Evolutionary conservation across 2,329 filamentous ascomycete genomes (phyloP).

Genomic region (Fusarium nisikadoi): DNA sequence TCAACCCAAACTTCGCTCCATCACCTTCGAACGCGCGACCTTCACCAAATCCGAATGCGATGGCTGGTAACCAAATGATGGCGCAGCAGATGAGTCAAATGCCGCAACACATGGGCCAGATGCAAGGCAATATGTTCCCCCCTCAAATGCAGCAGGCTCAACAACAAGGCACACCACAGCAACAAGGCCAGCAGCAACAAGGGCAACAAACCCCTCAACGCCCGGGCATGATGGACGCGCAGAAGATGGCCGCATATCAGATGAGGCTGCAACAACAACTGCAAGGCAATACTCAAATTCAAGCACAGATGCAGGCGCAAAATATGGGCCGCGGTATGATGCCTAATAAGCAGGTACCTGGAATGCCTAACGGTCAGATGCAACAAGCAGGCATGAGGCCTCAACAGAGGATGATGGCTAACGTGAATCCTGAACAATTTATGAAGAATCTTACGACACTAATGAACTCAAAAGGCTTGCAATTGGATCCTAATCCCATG

Average conservation of each 20-base stretch:
- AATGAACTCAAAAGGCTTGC: slow-evolving; percentile 78
- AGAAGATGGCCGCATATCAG: slow-evolving; percentile 81
- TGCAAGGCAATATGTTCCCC: slow-evolving; percentile 55
- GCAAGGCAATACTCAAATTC: slow-evolving; percentile 64
- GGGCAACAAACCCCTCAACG: slow-evolving; percentile 46
- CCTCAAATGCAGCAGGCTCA: slow-evolving; percentile 60
- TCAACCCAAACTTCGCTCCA: slow-evolving; percentile 68
- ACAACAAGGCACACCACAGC: slow-evolving; percentile 55
- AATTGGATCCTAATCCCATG: slow-evolving; percentile 78
- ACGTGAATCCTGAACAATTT: slow-evolving; percentile 73
- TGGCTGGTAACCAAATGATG: slow-evolving; percentile 65
- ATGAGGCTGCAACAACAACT: slow-evolving; percentile 85
- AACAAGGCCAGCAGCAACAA: slow-evolving; percentile 52
- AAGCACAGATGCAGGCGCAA: slow-evolving; percentile 62
- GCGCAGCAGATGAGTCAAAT: slow-evolving; percentile 62
- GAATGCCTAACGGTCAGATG: slow-evolving; percentile 67
- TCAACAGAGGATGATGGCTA: slow-evolving; percentile 56
- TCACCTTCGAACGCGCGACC: slow-evolving; percentile 66
- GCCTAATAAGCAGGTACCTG: slow-evolving; percentile 61
- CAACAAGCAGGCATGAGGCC: slow-evolving; percentile 61
- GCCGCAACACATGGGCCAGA: slow-evolving; percentile 60
- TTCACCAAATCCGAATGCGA: slow-evolving; percentile 64
- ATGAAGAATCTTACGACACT: slow-evolving; percentile 81
- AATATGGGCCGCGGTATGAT: slow-evolving; percentile 62
- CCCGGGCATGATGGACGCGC: slow-evolving; percentile 67